phyloP scores from a whole-genome alignment of 805 yeast genomes.

The Allodekkera sacchari region DNA sequence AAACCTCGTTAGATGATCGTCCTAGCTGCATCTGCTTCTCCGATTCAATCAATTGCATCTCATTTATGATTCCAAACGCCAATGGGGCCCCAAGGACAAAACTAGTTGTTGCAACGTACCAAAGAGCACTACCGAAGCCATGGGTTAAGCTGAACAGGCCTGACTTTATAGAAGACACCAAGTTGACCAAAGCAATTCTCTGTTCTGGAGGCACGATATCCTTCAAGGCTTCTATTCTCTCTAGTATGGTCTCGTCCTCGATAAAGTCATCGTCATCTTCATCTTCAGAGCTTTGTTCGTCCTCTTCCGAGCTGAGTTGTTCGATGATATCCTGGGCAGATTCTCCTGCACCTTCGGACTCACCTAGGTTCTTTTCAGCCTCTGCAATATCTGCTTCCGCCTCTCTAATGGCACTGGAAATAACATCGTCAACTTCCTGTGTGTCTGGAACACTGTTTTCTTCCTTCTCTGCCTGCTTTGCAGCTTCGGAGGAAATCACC shows the following conservation, averaged over 20 bases:
- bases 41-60: conserved; percentile 89
- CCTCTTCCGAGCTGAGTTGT: conserved; percentile 19
- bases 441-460: too few relatives aligned
- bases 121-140: conserved; percentile 68
- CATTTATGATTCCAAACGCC: conserved; percentile 80
- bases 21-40: conserved; percentile 85
- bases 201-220: conserved; percentile 87
- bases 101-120: conserved; percentile 80
- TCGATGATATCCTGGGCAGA: conserved; percentile 25
- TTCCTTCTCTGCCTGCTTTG: too few relatives aligned
- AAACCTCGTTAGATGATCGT: conserved; percentile 58
- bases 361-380: conserved; percentile 22
- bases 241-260: conserved; percentile 67
- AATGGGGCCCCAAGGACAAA: conserved; percentile 88
- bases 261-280: conserved; percentile 71
- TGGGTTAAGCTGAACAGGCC: conserved; percentile 39
- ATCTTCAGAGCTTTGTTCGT: conserved; percentile 38
- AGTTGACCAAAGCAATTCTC: conserved; percentile 39
- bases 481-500: too few relatives aligned
- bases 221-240: conserved; percentile 84
- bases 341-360: conserved; percentile 25
- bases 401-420: conserved; percentile 3
- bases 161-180: conserved; percentile 25
- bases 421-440: conserved; percentile 4
- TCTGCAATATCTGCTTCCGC: conserved; percentile 4